phyloP scores from a whole-genome alignment of 2,329 filamentous ascomycete species.

The Fusarium cyanostomum region DNA sequence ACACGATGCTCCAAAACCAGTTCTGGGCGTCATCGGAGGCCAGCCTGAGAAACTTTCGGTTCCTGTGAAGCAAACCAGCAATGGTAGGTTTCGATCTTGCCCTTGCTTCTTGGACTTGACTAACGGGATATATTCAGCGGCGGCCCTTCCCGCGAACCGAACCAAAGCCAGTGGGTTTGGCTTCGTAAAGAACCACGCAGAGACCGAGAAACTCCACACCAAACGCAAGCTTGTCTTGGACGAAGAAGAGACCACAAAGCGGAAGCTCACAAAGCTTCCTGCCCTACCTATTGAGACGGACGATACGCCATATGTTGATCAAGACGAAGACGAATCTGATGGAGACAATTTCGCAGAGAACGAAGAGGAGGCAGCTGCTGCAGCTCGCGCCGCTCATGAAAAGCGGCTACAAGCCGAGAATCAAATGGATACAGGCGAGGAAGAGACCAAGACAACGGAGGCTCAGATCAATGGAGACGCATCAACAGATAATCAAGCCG shows the following conservation, averaged over 20 bases:
- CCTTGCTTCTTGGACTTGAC: slow-evolving; percentile 5
- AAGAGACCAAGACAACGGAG: slow-evolving; percentile 40
- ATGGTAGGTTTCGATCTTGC: slow-evolving; percentile 46
- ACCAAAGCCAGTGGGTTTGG: slow-evolving; percentile 86
- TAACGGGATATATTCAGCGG: slow-evolving; percentile 50
- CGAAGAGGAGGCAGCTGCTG: slow-evolving; percentile 88
- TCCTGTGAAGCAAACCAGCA: slow-evolving; percentile 46
- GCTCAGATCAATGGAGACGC: slow-evolving; percentile 44
- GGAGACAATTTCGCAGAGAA: slow-evolving; percentile 80
- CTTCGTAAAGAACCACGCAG: slow-evolving; percentile 73
- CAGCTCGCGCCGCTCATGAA: slow-evolving; percentile 85
- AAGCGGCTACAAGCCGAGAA: slow-evolving; percentile 69
- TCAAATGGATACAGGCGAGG: slow-evolving; percentile 56
- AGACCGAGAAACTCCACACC: slow-evolving; percentile 71
- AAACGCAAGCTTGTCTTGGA: slow-evolving; percentile 85
- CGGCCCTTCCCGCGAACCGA: slow-evolving; percentile 71
- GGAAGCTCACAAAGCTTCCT: slow-evolving; percentile 91
- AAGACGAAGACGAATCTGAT: slow-evolving; percentile 77
- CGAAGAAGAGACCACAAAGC: slow-evolving; percentile 85
- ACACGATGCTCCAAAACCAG: slow-evolving; percentile 60
- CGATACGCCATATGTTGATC: slow-evolving; percentile 67
- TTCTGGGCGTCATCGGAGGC: slow-evolving; percentile 58
- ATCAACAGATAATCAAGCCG: slow-evolving; percentile 38
- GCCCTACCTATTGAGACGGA: slow-evolving; percentile 75
- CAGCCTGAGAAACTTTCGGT: slow-evolving; percentile 49